Evolutionary conservation across 495 filamentous ascomycete genomes (phyloP).

Genomic region (Penicillium canescens): DNA sequence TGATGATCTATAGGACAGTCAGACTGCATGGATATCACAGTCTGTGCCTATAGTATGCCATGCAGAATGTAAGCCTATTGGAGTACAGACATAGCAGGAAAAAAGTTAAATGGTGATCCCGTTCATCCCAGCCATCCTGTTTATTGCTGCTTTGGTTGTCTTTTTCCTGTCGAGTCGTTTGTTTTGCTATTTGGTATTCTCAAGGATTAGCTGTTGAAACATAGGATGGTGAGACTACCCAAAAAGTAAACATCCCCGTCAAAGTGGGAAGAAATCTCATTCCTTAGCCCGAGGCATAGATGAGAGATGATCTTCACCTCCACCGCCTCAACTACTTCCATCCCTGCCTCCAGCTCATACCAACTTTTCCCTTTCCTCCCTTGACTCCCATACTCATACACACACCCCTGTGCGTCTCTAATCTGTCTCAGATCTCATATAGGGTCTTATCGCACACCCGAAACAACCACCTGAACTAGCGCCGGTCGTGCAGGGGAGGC

Average conservation of each 20-base stretch:
- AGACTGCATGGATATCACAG: conserved; percentile 11
- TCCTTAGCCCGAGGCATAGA: not conserved
- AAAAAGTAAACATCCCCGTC: no score
- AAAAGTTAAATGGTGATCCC: not conserved
- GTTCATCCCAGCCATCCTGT: conserved; percentile 7
- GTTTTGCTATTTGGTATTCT: no score
- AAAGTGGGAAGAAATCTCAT: not conserved
- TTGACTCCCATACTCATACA: not conserved
- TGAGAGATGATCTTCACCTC: conserved; percentile 10
- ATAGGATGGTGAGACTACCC: no score
- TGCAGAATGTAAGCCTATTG: conserved; percentile 1
- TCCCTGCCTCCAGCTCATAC: conserved; percentile 20
- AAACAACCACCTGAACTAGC: conserved; percentile 13
- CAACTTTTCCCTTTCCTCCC: conserved; percentile 9
- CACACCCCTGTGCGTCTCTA: not conserved
- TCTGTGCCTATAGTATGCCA: conserved; percentile 13
- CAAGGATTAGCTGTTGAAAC: no score
- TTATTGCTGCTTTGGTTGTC: not conserved
- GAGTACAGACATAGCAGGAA: no score
- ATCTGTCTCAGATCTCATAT: not conserved
- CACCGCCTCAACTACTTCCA: conserved; percentile 16
- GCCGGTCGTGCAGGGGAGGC: conserved; percentile 25
- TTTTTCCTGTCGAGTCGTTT: no score
- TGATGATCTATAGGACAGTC: conserved; percentile 23
- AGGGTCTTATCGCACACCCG: conserved; percentile 4